Evolutionary conservation across 257 asterid species (phyloP), one percentile per base, ranked within the genome.

Genomic region (Solanum lycopersicoides): DNA sequence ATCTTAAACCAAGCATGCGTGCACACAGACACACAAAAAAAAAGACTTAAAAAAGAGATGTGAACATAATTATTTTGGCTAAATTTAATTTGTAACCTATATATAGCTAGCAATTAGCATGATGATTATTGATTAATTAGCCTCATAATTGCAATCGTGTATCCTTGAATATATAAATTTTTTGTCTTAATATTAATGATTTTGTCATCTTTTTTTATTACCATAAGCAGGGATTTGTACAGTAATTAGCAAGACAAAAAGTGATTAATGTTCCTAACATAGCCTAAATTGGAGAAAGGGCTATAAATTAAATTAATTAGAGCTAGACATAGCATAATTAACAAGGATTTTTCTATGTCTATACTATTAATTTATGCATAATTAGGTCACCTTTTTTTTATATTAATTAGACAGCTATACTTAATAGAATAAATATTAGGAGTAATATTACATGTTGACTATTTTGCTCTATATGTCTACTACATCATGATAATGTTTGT

Each of bases 41-140:
- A 73, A 68, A 71, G 74, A 88, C 44, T 68, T 16, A 16, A 10
- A 4, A 14, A 14, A 15, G 44, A 56, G 25, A 69, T 44, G 85
- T 82, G 88, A 82, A 72, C 88, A 71, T 14, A 85, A 89, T 89
- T 16, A 89, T 89, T 85, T 65, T 71, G 88, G 91, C 90, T 82
- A 89, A 80, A 50, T 80, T 80, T 47, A 80, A 50, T 80, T 80
- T 47, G 20, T 80, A 30, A 30, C 68, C 85, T 80, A 80, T 80
- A 50, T 10, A 80, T 50, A 76, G 39, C 39, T 5, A 37, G 30
- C 30, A 28, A 28, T 28, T 28, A 28, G 44, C 69, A 32, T 44
- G 15, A 80, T 47, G 20, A 80, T 80, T 9, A 47, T 30, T 47
- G 20, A 80, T 30, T 30, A 80, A 85, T 79, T 87, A 89, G 68